Evolutionary conservation across 257 asterid genomes (phyloP), one percentile per base, ranked within the genome.

Genomic region (Handroanthus guayacan): DNA sequence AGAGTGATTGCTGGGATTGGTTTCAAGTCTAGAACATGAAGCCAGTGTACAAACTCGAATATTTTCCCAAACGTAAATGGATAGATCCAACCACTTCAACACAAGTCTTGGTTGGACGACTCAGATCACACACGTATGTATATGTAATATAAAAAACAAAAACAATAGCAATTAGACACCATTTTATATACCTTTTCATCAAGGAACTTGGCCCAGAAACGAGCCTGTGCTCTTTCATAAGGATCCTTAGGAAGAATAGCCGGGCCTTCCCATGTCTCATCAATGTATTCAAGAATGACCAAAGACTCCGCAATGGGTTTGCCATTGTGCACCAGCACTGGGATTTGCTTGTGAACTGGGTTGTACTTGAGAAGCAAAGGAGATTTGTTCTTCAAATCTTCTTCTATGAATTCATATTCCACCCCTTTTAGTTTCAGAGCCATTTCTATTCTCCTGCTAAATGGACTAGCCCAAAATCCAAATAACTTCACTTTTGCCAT

Each of bases 211-310:
- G 74, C 84, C 92, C 89, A 89, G 65, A 89, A 87, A n/a, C 87
- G 87, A 4, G 85, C 84, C 5, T 14, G 65, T 75, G 89, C 87
- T 58, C 81, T 80, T 6, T 84, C 78, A 20, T 73, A 74, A 2
- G 88, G 91, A 56, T 87, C 78, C 39, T 81, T 44, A 5, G 95
- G 89, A 55, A 86, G 45, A 50, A 89, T 74, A 3, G 82, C 11
- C 1, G 82, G 83, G 9, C 82, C 83, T 31, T 77, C 57, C 84
- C 86, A 89, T 2, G 75, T 75, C 52, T 87, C 87, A 2, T 89
- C 92, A 17, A 89, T 83, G 71, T 89, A 89, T 43, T 89, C 87
- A 31, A 89, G 81, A 61, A 89, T 87, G n/a, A 81, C 48, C 0
- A 69, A 10, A 7, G 95, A 89, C 31, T 89, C 90, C 6, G 13